Evolutionary conservation across 2,329 filamentous ascomycete species (phyloP).

Genomic region (Colletotrichum cereale): DNA sequence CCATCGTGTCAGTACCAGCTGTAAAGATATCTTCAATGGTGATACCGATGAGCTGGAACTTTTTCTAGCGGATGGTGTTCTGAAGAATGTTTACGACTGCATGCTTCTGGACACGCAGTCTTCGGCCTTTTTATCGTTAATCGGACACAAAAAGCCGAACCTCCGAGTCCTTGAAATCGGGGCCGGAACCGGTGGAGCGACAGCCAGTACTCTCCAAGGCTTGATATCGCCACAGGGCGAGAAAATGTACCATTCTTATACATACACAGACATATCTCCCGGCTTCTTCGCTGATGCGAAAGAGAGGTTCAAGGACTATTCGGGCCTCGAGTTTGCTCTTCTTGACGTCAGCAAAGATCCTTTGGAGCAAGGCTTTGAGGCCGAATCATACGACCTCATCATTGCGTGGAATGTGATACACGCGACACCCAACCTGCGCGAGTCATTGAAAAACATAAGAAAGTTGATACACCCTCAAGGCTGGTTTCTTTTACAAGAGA

Average conservation of each 20-base stretch:
- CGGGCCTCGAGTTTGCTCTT: slow-evolving; percentile 40
- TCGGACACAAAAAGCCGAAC: slow-evolving; percentile 45
- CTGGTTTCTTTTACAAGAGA: slow-evolving; percentile 46
- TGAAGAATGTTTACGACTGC: slow-evolving; percentile 24
- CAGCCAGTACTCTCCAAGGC: slow-evolving; percentile 4
- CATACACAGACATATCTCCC: slow-evolving; percentile 48
- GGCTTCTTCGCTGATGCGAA: slow-evolving; percentile 46
- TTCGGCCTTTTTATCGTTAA: not conserved
- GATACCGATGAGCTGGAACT: slow-evolving; percentile 38
- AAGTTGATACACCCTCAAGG: slow-evolving; percentile 28
- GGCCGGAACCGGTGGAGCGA: slow-evolving; percentile 20
- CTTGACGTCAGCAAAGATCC: slow-evolving; percentile 50
- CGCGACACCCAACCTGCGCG: slow-evolving; percentile 46
- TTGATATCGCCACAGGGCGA: slow-evolving; percentile 5
- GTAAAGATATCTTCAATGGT: slow-evolving; percentile 40
- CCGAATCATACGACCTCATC: slow-evolving; percentile 52
- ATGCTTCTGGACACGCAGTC: slow-evolving; percentile 21
- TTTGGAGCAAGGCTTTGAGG: slow-evolving; percentile 37
- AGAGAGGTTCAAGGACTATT: slow-evolving; percentile 45
- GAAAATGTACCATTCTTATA: slow-evolving; percentile 42
- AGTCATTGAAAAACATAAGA: slow-evolving; percentile 18
- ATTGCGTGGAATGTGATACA: slow-evolving; percentile 55
- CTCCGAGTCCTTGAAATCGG: slow-evolving; percentile 20
- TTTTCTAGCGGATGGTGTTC: slow-evolving; percentile 39
- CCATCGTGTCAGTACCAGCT: slow-evolving; percentile 19